Base-by-base conservation (phyloP, 2,329 filamentous ascomycete species). In the Ophiostoma himal-ulmi region DNA sequence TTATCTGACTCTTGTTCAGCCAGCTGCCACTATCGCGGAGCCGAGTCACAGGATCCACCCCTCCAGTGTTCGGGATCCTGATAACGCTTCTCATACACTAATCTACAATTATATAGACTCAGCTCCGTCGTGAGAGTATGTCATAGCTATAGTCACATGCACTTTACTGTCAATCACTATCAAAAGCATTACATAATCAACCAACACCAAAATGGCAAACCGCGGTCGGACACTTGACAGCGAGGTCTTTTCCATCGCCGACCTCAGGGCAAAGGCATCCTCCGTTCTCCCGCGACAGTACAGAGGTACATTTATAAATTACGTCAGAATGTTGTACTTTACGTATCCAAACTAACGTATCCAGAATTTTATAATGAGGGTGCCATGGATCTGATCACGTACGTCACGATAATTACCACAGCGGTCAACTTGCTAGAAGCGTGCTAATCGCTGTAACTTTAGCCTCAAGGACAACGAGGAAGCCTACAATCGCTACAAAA, bases 401-500 rank as follows among this genome's bases (percentile, higher is more conserved):
- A 62, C 20, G 57, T n/a, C 44, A 48, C 3, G 44, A 20, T 48
- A 20, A 6, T 5, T 48, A 6, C 1, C 44, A n/a, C 17, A 48
- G 20, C n/a, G 2, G 4, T 48, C 17, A 6, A n/a, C 17, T 48
- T 48, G 20, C 17, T 6, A 1, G 5, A 5, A 20, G 26, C 14
- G 57, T 34, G 14, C 57, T 62, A 62, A 62, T 62, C 17, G 17
- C 22, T 20, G 8, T 5, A 7, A 11, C 1, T 60, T 8, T 34
- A 62, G 57, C 26, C 36, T 72, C 17, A 62, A 57, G n/a, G 70
- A 71, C 34, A 73, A 71, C 13, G 62, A 37, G 34, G n/a, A 67
- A 5, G 72, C 72, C 17, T 73, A 70, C 37, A 69, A 73, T 54
- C 68, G 68, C 54, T 70, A 70, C 54, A 70, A 64, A 17, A 65